These are phyloP conservation scores for Malbranchea zuffiana DNA, from an alignment of 2,329 filamentous ascomycete genomes.

Conservation along the genomic window DNA sequence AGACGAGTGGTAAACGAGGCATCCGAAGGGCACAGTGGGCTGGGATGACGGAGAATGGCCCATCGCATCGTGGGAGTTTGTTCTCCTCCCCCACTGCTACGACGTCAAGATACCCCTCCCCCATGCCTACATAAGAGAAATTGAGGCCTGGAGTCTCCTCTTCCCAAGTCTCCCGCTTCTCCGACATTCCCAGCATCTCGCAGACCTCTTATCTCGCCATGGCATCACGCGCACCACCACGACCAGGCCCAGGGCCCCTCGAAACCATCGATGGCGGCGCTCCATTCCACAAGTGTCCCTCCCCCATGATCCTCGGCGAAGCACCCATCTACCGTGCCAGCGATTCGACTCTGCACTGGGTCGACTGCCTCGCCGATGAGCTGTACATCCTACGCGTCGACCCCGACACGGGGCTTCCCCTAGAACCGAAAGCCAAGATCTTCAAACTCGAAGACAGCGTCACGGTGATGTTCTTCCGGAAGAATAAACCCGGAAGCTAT, in stretches of 20 bases:
- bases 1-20: no score
- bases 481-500: constrained; percentile 26
- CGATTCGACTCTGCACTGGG: constrained; percentile 26
- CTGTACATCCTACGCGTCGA: constrained; percentile 28
- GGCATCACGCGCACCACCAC: constrained; percentile 1
- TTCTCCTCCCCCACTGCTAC: no score
- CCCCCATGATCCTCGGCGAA: constrained; percentile 23
- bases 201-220: no score
- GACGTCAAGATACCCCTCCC: no score
- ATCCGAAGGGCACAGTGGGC: no score
- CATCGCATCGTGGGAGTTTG: no score
- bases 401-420: constrained; percentile 21
- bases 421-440: constrained; percentile 19
- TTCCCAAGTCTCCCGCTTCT: no score
- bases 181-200: no score
- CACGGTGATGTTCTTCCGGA: constrained; percentile 27
- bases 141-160: no score
- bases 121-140: no score
- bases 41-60: no score
- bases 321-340: constrained; percentile 23
- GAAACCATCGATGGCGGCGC: constrained; percentile 14
- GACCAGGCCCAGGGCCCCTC: constrained; percentile 6
- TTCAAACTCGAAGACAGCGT: constrained; percentile 27
- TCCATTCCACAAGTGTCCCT: constrained; percentile 17
- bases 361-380: constrained; percentile 23